Base-by-base conservation (phyloP, 192 early-diverging fungal species). In the Coemansia asiatica region DNA sequence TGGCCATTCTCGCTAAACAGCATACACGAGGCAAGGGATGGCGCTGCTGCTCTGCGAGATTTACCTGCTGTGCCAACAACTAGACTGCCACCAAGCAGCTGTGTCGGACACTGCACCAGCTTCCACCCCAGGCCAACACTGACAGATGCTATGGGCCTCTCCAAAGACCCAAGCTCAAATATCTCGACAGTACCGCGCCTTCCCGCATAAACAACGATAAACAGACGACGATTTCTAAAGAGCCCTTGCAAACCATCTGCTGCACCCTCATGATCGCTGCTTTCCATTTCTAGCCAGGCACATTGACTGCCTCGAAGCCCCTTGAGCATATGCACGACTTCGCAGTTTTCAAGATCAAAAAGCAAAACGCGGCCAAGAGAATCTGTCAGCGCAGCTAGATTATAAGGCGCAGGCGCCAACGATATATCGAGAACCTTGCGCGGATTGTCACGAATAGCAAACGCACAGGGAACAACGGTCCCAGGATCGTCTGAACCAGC, bases 241-340 rank as follows among this genome's bases (percentile, higher is more conserved):
- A 21, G 21, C 18, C 27, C 12, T 55, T 36, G 40, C 8, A 12
- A 9, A 36, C 35, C 35, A 36, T 36, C n/a, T n/a, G n/a, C n/a
- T 59, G 26, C 31, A 13, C 22, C 22, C 3, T 1, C 5, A 55
- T 56, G n/a, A 1, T 15, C 5, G 62, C 48, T 22, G 18, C n/a
- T n/a, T n/a, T 60, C 38, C 7, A 23, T 46, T 54, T 79, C 76
- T 23, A 79, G 60, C 76, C 76, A 79, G 6, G 76, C 76, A 38
- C 76, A 79, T 54, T 73, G 76, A 51, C 76, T 74, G 48, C 76
- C 76, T 12, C 76, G 71, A 9, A 71, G 68, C 1, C 76, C 76
- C 59, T 79, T 79, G 36, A 79, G 71, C 76, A 79, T 79, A 8
- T 74, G 68, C 21, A 74, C 55, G 0, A 64, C 62, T 46, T 79